Conservation (phyloP, 352 stramenopile genomes). For the Phytophthora tentaculata region DNA sequence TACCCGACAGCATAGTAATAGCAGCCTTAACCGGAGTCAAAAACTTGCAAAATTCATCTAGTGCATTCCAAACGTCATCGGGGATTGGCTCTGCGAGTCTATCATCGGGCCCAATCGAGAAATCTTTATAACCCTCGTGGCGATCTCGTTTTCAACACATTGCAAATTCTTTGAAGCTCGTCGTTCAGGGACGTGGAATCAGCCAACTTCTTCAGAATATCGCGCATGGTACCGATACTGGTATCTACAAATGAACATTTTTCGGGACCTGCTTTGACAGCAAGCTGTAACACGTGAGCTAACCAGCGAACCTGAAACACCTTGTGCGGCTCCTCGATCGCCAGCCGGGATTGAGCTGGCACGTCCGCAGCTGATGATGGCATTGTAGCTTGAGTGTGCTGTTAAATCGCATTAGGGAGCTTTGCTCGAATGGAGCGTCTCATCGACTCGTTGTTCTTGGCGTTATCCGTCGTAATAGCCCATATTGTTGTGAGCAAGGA, state of each 20-base stretch:
- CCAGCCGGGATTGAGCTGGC: neutral
- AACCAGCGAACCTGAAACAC: neutral
- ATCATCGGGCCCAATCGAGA: conserved; percentile 4
- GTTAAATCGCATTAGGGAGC: neutral
- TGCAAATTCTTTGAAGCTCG: neutral
- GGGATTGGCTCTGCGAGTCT: neutral
- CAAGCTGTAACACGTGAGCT: neutral
- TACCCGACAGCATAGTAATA: no score
- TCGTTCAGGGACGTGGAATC: neutral
- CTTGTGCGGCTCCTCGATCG: neutral
- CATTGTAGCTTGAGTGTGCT: neutral
- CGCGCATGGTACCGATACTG: neutral
- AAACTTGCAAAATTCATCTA: conserved; percentile 11
- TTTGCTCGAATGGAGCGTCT: neutral
- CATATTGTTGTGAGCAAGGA: neutral
- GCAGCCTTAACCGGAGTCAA: conserved; percentile 23
- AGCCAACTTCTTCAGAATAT: neutral
- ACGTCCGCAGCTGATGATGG: neutral
- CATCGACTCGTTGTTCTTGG: neutral
- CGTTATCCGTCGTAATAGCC: neutral
- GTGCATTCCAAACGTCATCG: neutral
- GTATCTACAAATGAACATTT: conserved; percentile 9
- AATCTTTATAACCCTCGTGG: conserved; percentile 16
- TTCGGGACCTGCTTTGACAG: conserved; percentile 5
- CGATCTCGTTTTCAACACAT: neutral